Evolutionary conservation across 805 yeast species (phyloP).

Genomic region (Hyphopichia homilentoma): DNA sequence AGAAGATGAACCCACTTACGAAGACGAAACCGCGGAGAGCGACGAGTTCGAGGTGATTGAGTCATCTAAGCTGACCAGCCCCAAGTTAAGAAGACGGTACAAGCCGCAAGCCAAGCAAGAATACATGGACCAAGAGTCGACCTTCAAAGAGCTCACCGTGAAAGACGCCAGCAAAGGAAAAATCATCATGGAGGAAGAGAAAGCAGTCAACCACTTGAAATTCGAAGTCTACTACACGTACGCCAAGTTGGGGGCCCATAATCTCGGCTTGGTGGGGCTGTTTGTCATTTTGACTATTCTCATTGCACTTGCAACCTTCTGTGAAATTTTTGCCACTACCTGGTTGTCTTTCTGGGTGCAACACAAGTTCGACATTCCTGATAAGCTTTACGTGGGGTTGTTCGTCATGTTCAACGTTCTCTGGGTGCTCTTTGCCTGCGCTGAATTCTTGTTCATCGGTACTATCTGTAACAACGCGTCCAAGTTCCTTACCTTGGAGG

Average conservation of each 20-base stretch:
- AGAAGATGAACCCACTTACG: constrained; percentile 10
- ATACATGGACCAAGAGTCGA: too few relatives aligned
- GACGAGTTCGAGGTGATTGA: constrained; percentile 6
- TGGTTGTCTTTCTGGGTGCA: constrained; percentile 81
- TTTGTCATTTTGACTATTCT: constrained; percentile 8
- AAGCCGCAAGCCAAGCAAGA: too few relatives aligned
- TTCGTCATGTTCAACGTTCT: constrained; percentile 56
- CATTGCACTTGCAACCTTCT: constrained; percentile 51
- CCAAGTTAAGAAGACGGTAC: too few relatives aligned
- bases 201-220: constrained; percentile 48
- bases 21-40: constrained; percentile 15
- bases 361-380: constrained; percentile 44
- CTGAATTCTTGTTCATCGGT: constrained; percentile 43
- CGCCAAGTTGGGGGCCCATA: constrained; percentile 22
- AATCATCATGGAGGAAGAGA: constrained; percentile 45
- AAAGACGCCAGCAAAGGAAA: constrained; percentile 10
- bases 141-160: too few relatives aligned
- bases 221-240: constrained; percentile 29
- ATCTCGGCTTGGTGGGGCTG: constrained; percentile 3
- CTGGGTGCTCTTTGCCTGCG: constrained; percentile 36
- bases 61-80: not conserved
- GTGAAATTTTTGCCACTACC: constrained; percentile 53
- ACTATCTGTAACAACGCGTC: constrained; percentile 49
- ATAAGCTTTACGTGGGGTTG: constrained; percentile 61
- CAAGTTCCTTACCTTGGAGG: constrained; percentile 51